These are phyloP conservation scores for Tillandsia leiboldiana DNA, from an alignment of 176 grass and related monocot genomes.

Conservation along the genomic window DNA sequence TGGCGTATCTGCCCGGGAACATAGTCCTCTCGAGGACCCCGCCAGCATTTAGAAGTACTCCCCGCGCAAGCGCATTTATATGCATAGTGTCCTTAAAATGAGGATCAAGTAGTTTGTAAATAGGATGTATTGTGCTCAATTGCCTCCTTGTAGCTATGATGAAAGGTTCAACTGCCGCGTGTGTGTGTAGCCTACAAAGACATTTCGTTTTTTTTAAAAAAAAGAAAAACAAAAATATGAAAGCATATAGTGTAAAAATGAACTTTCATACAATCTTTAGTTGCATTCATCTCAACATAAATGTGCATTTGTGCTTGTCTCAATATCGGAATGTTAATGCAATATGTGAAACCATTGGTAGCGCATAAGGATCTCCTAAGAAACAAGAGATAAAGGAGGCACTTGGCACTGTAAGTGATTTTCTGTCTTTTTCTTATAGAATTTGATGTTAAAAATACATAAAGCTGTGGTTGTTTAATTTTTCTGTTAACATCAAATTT, in stretches of 20 bases:
- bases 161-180: constrained; percentile 82
- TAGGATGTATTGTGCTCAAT: constrained; percentile 75
- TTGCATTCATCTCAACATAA: no score
- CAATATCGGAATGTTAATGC: no score
- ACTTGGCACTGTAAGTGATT: no score
- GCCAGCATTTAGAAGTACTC: constrained; percentile 59
- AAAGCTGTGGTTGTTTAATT: no score
- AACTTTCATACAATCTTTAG: no score
- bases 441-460: no score
- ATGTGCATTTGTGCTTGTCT: no score
- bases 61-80: constrained; percentile 79
- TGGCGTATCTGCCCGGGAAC: constrained; percentile 62
- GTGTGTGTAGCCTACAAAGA: constrained; percentile 54
- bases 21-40: constrained; percentile 77
- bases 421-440: no score
- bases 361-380: no score
- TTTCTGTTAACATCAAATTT: no score
- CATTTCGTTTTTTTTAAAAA: neutral
- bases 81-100: constrained; percentile 95
- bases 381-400: no score
- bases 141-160: constrained; percentile 83
- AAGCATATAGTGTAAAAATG: neutral
- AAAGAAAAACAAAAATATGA: neutral
- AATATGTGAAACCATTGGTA: no score
- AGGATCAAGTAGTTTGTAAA: constrained; percentile 82